Conservation (phyloP, 345 rosid species). For the Gossypium sturtianum region DNA sequence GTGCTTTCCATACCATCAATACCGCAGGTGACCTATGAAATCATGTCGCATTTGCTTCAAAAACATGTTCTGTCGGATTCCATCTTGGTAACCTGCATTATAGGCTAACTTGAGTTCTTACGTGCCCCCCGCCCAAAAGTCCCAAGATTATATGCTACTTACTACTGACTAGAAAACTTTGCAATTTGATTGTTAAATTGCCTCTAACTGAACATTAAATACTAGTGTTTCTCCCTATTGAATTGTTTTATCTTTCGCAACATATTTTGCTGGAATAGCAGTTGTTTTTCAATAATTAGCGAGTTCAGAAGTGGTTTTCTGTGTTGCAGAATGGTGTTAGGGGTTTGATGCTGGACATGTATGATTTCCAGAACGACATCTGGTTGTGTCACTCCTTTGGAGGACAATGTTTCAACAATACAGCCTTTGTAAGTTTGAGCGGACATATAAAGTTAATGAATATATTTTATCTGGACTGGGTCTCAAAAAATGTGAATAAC, state of each 20-base stretch:
- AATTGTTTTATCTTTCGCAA: not conserved
- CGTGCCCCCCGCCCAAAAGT: too few species aligned
- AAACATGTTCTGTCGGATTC: not conserved
- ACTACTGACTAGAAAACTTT: not conserved
- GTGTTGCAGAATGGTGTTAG: slow-evolving; percentile 78
- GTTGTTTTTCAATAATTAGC: not conserved
- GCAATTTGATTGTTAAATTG: not conserved
- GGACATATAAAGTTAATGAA: slow-evolving; percentile 58
- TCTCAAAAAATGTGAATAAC: not conserved
- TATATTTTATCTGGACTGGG: not conserved
- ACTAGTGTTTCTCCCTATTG: not conserved
- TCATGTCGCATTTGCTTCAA: not conserved
- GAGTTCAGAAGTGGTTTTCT: slow-evolving; percentile 4
- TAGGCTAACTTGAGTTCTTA: too few species aligned
- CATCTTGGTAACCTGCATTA: too few species aligned
- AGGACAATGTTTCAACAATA: slow-evolving; percentile 56
- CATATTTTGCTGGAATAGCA: not conserved
- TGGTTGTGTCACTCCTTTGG: slow-evolving; percentile 89
- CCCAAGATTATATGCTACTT: too few species aligned
- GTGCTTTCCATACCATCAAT: slow-evolving; percentile 1
- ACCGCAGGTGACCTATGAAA: not conserved
- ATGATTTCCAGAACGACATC: slow-evolving; percentile 66
- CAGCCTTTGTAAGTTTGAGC: slow-evolving; percentile 66
- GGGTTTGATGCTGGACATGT: slow-evolving; percentile 92
- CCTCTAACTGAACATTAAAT: not conserved